phyloP scores from a whole-genome alignment of 2,329 filamentous ascomycete genomes.

The Decorospora gaudefroyi region DNA sequence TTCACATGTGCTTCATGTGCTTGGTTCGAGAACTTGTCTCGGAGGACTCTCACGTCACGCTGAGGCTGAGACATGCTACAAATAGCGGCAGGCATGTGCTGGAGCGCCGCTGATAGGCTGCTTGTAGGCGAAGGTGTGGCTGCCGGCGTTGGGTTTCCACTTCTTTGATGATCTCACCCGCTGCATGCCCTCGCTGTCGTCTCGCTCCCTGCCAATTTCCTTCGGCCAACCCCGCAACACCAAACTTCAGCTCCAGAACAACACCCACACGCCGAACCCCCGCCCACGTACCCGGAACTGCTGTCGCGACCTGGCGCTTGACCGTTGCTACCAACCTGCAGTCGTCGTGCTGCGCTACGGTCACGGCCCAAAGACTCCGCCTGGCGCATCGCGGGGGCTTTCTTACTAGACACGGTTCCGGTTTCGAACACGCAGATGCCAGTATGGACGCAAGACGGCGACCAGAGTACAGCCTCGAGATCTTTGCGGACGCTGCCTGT shows the following conservation, averaged over 20 bases:
- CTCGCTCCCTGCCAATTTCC: slow-evolving; percentile 15
- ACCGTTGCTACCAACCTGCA: background rate
- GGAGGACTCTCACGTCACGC: slow-evolving; percentile 15
- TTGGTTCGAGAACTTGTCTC: slow-evolving; percentile 14
- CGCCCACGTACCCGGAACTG: background rate
- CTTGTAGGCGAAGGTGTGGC: slow-evolving; percentile 4
- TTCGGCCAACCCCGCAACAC: slow-evolving; percentile 18
- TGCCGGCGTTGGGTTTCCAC: slow-evolving; percentile 5
- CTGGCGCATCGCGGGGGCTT: slow-evolving; percentile 17
- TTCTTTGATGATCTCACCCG: slow-evolving; percentile 29
- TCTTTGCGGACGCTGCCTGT: slow-evolving; percentile 86
- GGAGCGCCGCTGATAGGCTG: slow-evolving; percentile 18
- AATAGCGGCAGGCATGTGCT: slow-evolving; percentile 18
- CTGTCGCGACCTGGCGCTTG: background rate
- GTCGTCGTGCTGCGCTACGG: slow-evolving; percentile 15
- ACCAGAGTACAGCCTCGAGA: slow-evolving; percentile 90
- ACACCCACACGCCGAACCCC: slow-evolving; percentile 2
- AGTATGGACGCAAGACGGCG: slow-evolving; percentile 68
- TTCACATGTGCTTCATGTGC: slow-evolving; percentile 4
- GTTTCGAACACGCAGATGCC: slow-evolving; percentile 27
- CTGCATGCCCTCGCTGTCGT: slow-evolving; percentile 16
- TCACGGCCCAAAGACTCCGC: slow-evolving; percentile 16
- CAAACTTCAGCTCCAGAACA: slow-evolving; percentile 16
- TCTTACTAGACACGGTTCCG: slow-evolving; percentile 16
- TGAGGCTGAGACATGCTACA: slow-evolving; percentile 14